Conservation (phyloP, 257 asterid genomes). For the Przewalskia tangutica region DNA sequence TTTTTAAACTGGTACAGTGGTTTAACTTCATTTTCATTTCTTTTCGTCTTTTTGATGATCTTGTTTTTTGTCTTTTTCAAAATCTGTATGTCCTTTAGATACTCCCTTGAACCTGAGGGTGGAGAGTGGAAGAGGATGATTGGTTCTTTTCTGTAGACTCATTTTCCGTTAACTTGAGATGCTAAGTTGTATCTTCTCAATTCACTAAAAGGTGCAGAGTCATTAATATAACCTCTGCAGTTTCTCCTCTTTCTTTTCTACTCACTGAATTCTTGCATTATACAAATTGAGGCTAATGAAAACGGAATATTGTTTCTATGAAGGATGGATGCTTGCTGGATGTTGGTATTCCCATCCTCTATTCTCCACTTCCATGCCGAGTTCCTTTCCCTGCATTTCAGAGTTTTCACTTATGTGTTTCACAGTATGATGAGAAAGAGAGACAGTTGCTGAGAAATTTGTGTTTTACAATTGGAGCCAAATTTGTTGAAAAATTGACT, state of each 20-base stretch:
- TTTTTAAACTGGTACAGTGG: neutral
- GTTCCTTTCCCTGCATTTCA: slow-evolving; percentile 74
- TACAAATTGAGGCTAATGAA: slow-evolving; percentile 16
- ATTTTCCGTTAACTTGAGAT: neutral
- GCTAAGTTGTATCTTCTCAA: neutral
- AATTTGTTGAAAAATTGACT: slow-evolving; percentile 51
- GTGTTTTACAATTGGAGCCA: slow-evolving; percentile 73
- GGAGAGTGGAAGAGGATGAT: neutral
- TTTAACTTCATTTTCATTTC: neutral
- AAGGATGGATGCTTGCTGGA: slow-evolving; percentile 79
- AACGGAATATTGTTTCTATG: slow-evolving; percentile 22
- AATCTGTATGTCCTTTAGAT: neutral
- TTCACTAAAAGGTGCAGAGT: neutral
- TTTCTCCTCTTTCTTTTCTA: neutral
- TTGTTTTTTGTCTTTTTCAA: neutral
- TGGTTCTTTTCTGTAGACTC: neutral
- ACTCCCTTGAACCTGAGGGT: neutral
- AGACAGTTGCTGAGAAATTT: slow-evolving; percentile 63
- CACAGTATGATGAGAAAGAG: slow-evolving; percentile 70
- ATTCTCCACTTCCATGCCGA: slow-evolving; percentile 85
- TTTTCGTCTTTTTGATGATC: neutral
- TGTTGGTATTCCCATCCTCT: slow-evolving; percentile 72
- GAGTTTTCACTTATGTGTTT: slow-evolving; percentile 63
- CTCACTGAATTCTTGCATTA: neutral
- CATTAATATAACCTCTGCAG: neutral